phyloP scores from a whole-genome alignment of 192 early-diverging fungal genomes.

The Rhizophagus clarus region DNA sequence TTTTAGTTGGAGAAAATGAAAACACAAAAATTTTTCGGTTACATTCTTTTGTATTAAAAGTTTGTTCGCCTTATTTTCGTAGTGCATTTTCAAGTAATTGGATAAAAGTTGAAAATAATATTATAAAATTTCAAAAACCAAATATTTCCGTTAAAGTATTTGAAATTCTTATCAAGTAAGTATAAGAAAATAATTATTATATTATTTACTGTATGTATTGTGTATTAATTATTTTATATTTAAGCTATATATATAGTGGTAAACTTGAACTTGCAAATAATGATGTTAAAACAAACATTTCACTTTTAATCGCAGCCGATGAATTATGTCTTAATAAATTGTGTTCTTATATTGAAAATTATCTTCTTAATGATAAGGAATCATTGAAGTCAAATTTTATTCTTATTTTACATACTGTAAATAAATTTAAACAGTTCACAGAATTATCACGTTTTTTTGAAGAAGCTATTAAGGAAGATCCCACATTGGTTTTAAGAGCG shows the following conservation, averaged over 20 bases:
- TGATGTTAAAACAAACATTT: neutral
- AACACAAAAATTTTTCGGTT: neutral
- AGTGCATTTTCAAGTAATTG: neutral
- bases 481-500: neutral
- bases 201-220: too few species aligned
- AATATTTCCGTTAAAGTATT: neutral
- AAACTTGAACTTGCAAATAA: neutral
- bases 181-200: neutral
- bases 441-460: neutral
- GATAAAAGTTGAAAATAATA: neutral
- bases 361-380: neutral
- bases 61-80: constrained; percentile 10
- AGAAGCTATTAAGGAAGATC: neutral
- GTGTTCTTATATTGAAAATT: neutral
- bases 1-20: neutral
- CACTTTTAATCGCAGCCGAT: too few species aligned
- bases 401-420: neutral
- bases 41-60: neutral
- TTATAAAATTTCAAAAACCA: too few species aligned
- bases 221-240: too few species aligned
- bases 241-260: too few species aligned
- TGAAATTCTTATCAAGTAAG: neutral
- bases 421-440: neutral
- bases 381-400: neutral
- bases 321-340: neutral